Evolutionary conservation across 306 rosid genomes (phyloP).

Genomic region (Rosa rugosa): DNA sequence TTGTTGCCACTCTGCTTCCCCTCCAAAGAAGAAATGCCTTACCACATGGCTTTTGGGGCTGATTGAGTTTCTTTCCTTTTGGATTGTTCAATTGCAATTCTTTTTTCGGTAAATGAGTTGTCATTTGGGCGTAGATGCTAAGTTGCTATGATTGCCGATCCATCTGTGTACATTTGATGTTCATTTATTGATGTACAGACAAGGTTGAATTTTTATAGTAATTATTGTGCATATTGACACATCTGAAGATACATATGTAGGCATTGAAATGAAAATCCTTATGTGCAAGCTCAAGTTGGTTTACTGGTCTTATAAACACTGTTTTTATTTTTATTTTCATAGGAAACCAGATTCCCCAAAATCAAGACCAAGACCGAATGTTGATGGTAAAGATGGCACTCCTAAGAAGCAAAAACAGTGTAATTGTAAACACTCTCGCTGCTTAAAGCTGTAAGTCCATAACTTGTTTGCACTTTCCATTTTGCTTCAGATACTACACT

Average conservation of each 20-base stretch:
- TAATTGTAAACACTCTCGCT: constrained; percentile 92
- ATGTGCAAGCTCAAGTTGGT: constrained; percentile 24
- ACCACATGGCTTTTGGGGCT: not conserved
- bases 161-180: constrained; percentile 12
- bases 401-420: constrained; percentile 99
- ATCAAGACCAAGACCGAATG: constrained; percentile 68
- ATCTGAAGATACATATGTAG: constrained; percentile 15
- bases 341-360: constrained; percentile 95
- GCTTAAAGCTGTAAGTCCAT: constrained; percentile 88
- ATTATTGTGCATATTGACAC: not conserved
- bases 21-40: not conserved
- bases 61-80: constrained; percentile 16
- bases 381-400: constrained; percentile 75
- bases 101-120: constrained; percentile 4
- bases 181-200: constrained; percentile 18
- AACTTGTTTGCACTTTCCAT: constrained; percentile 19
- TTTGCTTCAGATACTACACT: not conserved
- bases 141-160: constrained; percentile 10
- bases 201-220: constrained; percentile 17
- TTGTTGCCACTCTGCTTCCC: not conserved
- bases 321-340: constrained; percentile 30
- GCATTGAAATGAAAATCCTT: constrained; percentile 20
- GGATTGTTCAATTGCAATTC: constrained; percentile 3
- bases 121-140: not conserved
- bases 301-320: constrained; percentile 23